Conservation (phyloP, 305 asterid genomes). For the Fraxinus platypoda region DNA sequence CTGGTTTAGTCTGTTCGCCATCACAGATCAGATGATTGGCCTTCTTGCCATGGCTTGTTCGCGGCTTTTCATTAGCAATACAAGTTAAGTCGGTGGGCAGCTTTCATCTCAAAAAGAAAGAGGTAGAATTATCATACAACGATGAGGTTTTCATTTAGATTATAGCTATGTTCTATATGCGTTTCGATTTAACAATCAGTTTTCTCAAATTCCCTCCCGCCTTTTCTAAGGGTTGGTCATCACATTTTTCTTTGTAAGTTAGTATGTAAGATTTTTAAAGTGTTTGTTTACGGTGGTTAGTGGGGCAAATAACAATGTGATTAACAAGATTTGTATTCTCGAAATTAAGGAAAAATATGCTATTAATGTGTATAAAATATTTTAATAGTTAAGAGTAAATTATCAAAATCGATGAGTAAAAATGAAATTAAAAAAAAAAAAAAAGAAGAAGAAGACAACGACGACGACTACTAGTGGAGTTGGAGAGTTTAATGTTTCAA, state of each 20-base stretch:
- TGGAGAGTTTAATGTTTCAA: too few species aligned
- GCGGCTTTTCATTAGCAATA: constrained; percentile 12
- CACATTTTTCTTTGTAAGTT: constrained; percentile 44
- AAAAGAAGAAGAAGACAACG: too few species aligned
- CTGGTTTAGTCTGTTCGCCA: constrained; percentile 71
- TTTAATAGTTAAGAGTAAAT: too few species aligned
- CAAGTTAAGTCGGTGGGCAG: constrained; percentile 9
- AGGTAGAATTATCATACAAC: constrained; percentile 24
- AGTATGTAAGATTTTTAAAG: constrained; percentile 32
- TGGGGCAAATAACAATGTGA: too few species aligned
- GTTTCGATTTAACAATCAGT: constrained; percentile 24
- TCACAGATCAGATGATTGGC: constrained; percentile 56
- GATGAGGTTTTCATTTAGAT: constrained; percentile 25
- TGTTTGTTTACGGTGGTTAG: too few species aligned
- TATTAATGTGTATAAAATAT: too few species aligned
- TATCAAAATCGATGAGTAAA: too few species aligned
- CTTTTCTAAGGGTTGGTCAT: constrained; percentile 19
- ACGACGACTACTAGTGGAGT: too few species aligned
- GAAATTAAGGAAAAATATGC: too few species aligned
- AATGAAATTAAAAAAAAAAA: too few species aligned
- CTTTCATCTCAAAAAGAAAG: constrained; percentile 18
- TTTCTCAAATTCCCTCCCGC: constrained; percentile 20
- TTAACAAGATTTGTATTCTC: too few species aligned
- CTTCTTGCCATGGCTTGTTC: neutral
- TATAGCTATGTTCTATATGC: constrained; percentile 31